These are phyloP conservation scores for Neurospora sp. DNA, from an alignment of 2,329 filamentous ascomycete genomes.

Conservation along the genomic window DNA sequence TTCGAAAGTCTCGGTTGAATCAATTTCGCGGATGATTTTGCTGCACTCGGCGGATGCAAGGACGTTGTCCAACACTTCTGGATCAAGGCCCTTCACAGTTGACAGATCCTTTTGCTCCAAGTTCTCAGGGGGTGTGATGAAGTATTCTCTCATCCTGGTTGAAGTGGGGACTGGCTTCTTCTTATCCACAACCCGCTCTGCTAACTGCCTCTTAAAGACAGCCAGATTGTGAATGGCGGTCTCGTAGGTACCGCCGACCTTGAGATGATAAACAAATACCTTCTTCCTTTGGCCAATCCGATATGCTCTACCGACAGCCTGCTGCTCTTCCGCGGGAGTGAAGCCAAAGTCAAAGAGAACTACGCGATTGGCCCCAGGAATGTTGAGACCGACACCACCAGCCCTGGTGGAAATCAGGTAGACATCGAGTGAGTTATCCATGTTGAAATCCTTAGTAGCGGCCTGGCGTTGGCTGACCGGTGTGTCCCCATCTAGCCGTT, in stretches of 20 bases:
- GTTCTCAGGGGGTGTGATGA: constrained; percentile 48
- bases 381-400: constrained; percentile 75
- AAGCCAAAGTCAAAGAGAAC: constrained; percentile 77
- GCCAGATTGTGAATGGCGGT: constrained; percentile 61
- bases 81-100: constrained; percentile 51
- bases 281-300: constrained; percentile 72
- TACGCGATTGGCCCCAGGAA: constrained; percentile 74
- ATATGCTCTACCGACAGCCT: constrained; percentile 79
- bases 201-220: constrained; percentile 74
- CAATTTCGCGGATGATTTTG: constrained; percentile 42
- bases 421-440: constrained; percentile 37
- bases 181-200: constrained; percentile 72
- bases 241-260: constrained; percentile 72
- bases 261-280: constrained; percentile 77
- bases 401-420: constrained; percentile 78
- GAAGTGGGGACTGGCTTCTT: constrained; percentile 64
- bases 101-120: constrained; percentile 24
- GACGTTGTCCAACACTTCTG: constrained; percentile 40
- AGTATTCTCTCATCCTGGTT: constrained; percentile 43
- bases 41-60: constrained; percentile 26
- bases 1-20: constrained; percentile 63
- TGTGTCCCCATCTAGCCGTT: constrained; percentile 60
- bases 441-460: constrained; percentile 61
- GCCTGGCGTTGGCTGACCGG: constrained; percentile 46
- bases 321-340: constrained; percentile 73